Evolutionary conservation across 768 basidiomycete species (phyloP), one percentile per base, ranked within the genome.

Genomic region (Auriscalpium orientale): DNA sequence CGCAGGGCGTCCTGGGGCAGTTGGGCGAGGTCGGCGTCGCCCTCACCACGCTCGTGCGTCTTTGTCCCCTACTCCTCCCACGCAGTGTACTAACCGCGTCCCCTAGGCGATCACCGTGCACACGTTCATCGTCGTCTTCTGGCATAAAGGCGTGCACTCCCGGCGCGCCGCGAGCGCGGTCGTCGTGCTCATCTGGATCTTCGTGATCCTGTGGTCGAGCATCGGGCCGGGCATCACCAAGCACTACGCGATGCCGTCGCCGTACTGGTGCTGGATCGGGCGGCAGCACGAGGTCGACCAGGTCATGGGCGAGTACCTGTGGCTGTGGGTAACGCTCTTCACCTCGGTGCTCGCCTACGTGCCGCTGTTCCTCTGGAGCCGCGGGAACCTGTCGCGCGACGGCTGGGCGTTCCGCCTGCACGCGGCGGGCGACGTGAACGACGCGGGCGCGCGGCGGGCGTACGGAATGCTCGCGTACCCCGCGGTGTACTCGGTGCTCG

Each of bases 201-300:
- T 59, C 38, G 36, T 63, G 35, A 62, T 71, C 18, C 66, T 68
- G 48, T 78, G 74, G 74, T 36, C 67, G 6, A 72, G 70, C 61
- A 62, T 75, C n/a, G 49, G 66, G 38, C 58, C 75, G 44, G 35
- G 54, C 16, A 16, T 38, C 36, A 18, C 55, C 22, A 55, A 53
- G 22, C 20, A 65, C 74, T 60, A 65, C 55, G 56, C 69, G 47
- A 51, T 66, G 1, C 75, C 76, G 1, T 72, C 74, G 13, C 74
- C 75, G 56, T 72, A 71, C 55, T 76, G 76, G 76, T 78, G 77
- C 59, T 77, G 76, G 76, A 71, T 79, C 54, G 65, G 69, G 36
- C 45, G 65, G 8, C 35, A 63, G 10, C 71, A 66, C 61, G 33
- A 63, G 1, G 58, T 58, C 2, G 66, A 70, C 56, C 67, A 71